Evolutionary conservation across 768 basidiomycete genomes (phyloP).

Genomic region (Tricholoma flavovirens): DNA sequence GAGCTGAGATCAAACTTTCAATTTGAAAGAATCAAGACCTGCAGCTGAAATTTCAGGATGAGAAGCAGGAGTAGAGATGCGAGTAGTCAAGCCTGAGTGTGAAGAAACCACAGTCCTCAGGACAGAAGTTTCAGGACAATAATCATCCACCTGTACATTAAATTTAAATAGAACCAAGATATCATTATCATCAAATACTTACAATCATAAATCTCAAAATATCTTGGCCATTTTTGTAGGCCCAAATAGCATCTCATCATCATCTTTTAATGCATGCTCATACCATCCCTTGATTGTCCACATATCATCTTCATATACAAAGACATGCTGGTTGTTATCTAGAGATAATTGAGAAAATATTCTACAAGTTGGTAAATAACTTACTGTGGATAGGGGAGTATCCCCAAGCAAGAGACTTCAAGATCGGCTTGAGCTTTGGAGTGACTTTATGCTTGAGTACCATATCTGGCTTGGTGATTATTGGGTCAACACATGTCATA

Average conservation of each 20-base stretch:
- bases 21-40: not conserved
- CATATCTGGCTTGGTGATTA: not conserved
- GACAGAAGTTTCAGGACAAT: not conserved
- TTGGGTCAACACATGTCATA: not conserved
- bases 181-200: not conserved
- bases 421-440: not conserved
- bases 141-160: not conserved
- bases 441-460: not conserved
- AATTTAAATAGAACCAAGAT: not conserved
- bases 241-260: not conserved
- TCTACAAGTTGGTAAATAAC: not conserved
- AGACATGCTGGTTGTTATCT: not conserved
- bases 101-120: not conserved
- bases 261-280: not conserved
- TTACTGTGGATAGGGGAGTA: not conserved
- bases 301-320: not conserved
- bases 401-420: not conserved
- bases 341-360: not conserved
- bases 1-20: not conserved
- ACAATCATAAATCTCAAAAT: not conserved
- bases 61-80: not conserved
- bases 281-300: not conserved
- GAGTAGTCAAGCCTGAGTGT: not conserved
- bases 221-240: not conserved
- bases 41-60: not conserved